These are phyloP conservation scores for Ophiobolus disseminans DNA, from an alignment of 2,329 filamentous ascomycete genomes.

Conservation along the genomic window DNA sequence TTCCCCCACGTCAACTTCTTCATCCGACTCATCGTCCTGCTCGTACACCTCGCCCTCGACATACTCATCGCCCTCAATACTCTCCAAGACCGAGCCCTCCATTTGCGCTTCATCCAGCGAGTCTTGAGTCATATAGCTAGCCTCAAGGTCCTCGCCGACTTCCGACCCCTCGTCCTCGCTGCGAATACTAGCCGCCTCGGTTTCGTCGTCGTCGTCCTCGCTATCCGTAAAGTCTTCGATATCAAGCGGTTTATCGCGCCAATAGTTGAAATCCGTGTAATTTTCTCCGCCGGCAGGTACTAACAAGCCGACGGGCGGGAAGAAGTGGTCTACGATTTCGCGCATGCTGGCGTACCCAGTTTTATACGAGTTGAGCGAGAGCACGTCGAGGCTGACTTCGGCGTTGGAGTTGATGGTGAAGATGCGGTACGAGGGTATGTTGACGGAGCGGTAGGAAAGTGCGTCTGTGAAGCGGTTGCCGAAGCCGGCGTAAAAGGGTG, in stretches of 20 bases:
- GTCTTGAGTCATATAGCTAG: constrained; percentile 64
- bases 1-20: constrained; percentile 21
- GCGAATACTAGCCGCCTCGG: constrained; percentile 49
- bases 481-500: constrained; percentile 95
- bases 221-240: constrained; percentile 88
- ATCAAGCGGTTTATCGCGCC: constrained; percentile 84
- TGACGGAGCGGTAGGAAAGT: constrained; percentile 92
- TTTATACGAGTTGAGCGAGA: constrained; percentile 92
- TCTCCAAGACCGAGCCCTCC: constrained; percentile 59
- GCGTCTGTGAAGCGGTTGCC: constrained; percentile 97
- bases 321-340: constrained; percentile 97
- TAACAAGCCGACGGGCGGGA: constrained; percentile 86
- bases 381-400: constrained; percentile 88
- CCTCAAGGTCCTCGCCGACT: constrained; percentile 57
- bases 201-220: constrained; percentile 60
- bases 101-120: constrained; percentile 56
- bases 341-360: constrained; percentile 97
- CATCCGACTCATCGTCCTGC: constrained; percentile 31
- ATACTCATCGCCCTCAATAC: constrained; percentile 53
- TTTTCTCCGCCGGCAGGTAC: constrained; percentile 90
- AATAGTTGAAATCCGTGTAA: constrained; percentile 97
- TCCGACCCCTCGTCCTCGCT: constrained; percentile 62
- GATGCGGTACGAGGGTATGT: constrained; percentile 91
- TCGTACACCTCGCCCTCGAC: constrained; percentile 30
- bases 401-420: constrained; percentile 99